Base-by-base conservation (phyloP, 1,284 basidiomycete genomes). In the Ustilago cynodontis region DNA sequence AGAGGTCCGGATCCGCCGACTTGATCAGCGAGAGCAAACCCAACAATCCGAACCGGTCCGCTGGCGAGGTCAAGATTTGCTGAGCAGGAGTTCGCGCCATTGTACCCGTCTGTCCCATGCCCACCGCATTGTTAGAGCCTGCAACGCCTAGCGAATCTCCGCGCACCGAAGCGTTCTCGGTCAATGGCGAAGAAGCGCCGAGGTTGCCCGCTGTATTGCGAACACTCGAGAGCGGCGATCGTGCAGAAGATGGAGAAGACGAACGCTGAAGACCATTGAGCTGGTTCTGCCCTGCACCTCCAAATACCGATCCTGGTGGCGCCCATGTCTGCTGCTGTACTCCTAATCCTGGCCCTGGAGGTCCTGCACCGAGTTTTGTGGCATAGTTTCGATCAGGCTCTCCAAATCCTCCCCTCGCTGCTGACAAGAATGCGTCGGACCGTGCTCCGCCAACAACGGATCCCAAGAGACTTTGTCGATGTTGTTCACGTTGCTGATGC, bases 31-130 rank as follows among this genome's bases (percentile, higher is more conserved):
- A 92, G 69, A 99, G 88, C 71, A 99, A 87, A 2, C 94, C 94
- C 57, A 97, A 87, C 41, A 99, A 88, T 0, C 96, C 96, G 92
- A 95, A 99, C 77, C 94, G 90, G 87, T 99, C 96, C 62, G 95
- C 96, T 0, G 96, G 94, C 59, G 93, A 94, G 78, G 93, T 91
- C 59, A 98, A 89, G 20, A 99, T 91, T 88, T 99, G 96, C 86
- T 98, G 94, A 45, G 94, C 94, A 0, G 96, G 95, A 67, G 95
- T 81, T 53, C 77, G 79, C 9, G 75, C 64, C 78, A 66, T 78
- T 33, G 66, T 64, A n/a, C 67, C 67, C 35, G 55, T 62, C 71
- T 69, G 70, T 47, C 53, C 52, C 43, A 58, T 33, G 13, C 37
- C 53, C 18, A 43, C 51, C 43, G 41, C 24, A 13, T 26, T 53